Base-by-base conservation (phyloP, 2,329 filamentous ascomycete species). In the Chaetomiaceae sp. region DNA sequence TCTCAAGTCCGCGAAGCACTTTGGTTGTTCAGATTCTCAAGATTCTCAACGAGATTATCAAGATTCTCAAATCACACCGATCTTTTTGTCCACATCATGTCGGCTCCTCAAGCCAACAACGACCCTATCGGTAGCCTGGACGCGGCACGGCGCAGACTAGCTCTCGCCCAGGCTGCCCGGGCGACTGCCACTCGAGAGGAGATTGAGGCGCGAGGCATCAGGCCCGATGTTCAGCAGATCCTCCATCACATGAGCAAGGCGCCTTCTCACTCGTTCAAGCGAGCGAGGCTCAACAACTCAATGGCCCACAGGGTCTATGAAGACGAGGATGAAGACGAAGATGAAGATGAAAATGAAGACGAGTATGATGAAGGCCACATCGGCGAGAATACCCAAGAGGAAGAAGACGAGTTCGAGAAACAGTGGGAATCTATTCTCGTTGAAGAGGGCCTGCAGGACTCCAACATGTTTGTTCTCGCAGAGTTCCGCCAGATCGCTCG, bases 181-280 rank as follows among this genome's bases (percentile, higher is more conserved):
- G 25, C 34, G 10, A 54, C 34, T 18, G 57, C 57, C 20, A 62
- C 57, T 18, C 30, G 20, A 14, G 61, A 61, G 14, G 51, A 63
- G 36, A 58, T 59, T 36, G 55, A 58, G 32, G 52, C 56, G 2
- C 21, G 32, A 33, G 59, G 59, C 25, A 59, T 61, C 36, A 40
- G 33, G 10, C 59, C 58, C 14, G 30, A 58, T 32, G 51, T 50
- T 9, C 21, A 53, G 4, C 25, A 47, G 3, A 51, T 61, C 29
- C 18, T 59, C 40, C 23, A 33, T 20, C 54, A 57, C 37, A 50
- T 58, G 47, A 61, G 50, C 40, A 33, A 45, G 10, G 37, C n/a
- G 11, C 42, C 48, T 1, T 38, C 33, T 9, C 55, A 48, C 37
- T 43, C 54, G 30, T 43, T 32, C 42, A 53, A 55, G 38, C 43